phyloP scores from a whole-genome alignment of 106 monocot species.

The Dendrobium huoshanense region DNA sequence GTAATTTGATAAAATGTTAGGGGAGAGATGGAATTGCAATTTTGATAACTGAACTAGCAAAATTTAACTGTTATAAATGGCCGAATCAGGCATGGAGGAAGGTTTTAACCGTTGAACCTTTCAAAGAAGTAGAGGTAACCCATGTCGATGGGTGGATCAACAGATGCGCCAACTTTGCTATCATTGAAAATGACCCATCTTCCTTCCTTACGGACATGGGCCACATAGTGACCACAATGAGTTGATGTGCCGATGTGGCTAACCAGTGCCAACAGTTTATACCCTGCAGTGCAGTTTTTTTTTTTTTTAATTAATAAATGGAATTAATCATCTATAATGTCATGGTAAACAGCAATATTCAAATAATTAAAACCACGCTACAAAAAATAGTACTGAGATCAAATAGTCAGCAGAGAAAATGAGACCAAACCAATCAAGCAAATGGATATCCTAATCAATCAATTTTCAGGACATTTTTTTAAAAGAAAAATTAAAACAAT shows the following conservation, averaged over 20 bases:
- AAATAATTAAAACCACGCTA: no score
- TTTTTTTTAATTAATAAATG: not conserved
- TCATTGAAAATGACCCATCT: conserved; percentile 96
- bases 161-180: conserved; percentile 73
- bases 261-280: conserved; percentile 74
- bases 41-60: no score
- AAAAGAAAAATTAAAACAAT: no score
- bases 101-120: conserved; percentile 28
- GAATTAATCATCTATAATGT: not conserved
- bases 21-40: no score
- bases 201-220: conserved; percentile 70
- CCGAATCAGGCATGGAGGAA: not conserved
- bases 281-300: conserved; percentile 36
- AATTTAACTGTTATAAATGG: no score
- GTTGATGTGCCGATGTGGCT: conserved; percentile 96
- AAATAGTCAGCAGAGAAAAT: no score
- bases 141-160: conserved; percentile 82
- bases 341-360: no score
- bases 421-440: no score
- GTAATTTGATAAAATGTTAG: no score
- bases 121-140: conserved; percentile 92
- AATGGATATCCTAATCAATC: no score
- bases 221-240: conserved; percentile 95
- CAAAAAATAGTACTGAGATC: no score
- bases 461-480: no score